Evolutionary conservation across 257 asterid genomes (phyloP).

Genomic region (Capsicum rhomboideum): DNA sequence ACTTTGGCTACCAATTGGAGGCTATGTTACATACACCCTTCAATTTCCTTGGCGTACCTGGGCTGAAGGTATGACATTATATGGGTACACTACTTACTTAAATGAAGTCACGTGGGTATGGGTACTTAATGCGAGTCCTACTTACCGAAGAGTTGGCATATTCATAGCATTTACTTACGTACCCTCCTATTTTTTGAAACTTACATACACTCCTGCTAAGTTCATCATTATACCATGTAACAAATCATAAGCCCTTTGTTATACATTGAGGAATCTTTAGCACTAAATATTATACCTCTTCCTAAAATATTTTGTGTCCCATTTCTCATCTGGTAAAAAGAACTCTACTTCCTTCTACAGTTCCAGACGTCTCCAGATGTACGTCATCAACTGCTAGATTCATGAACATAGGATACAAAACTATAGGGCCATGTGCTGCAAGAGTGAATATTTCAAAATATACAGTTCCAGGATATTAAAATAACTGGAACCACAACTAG

Average conservation of each 20-base stretch:
- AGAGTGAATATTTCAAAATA: background rate
- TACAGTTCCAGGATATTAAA: background rate
- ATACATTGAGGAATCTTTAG: background rate
- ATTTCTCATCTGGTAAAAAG: background rate
- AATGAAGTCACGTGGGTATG: background rate
- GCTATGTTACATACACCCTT: background rate
- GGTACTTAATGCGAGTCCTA: background rate
- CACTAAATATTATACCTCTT: background rate
- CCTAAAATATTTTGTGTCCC: background rate
- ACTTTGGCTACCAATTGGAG: background rate
- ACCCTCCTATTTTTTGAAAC: no score
- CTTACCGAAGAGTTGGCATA: background rate
- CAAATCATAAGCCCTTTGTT: background rate
- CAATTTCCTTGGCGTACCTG: background rate
- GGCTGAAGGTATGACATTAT: background rate
- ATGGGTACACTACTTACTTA: background rate
- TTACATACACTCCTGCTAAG: no score
- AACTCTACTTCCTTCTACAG: conserved; percentile 1
- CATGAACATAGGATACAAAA: background rate
- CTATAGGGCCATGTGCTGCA: background rate
- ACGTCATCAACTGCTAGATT: background rate
- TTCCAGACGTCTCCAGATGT: background rate
- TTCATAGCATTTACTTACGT: background rate
- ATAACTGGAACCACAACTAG: conserved; percentile 1
- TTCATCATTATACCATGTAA: background rate